Evolutionary conservation across 2,329 filamentous ascomycete species (phyloP), one percentile per base, ranked within the genome.

Genomic region (Ceratocystis cacaofunesta): DNA sequence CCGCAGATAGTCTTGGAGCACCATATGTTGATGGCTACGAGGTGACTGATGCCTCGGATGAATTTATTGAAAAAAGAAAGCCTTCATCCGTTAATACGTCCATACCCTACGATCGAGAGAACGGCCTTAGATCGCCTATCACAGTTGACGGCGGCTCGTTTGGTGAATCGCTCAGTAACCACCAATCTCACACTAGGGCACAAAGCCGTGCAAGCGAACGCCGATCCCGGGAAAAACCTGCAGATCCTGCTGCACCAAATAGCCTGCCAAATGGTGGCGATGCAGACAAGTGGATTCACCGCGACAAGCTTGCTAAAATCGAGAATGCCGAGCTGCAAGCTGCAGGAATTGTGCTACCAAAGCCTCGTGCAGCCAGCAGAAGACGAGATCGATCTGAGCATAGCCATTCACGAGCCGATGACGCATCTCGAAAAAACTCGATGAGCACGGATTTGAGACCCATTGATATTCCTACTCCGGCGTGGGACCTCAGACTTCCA

Each of bases 271-370:
- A 30, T n/a, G n/a, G 25, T n/a, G 12, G 55, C 43, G 85, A 87
- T 68, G 80, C 84, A 68, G 88, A 85, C 41, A 87, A 89, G 74
- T 94, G 89, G 89, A 92, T 94, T 70, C 89, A 94, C 72, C 80
- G 89, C 66, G 89, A 94, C 75, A 92, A 92, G 75, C 76, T 94
- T 68, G 89, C 88, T 65, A 84, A 83, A 72, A 94, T 92, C 70
- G 89, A 94, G 75, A 92, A 79, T 70, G 82, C 86, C 71, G 89
- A 94, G 75, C 80, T 94, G 68, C 87, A 90, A 73, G 88, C 88
- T 67, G 88, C 88, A 5, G 89, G 89, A 36, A 85, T 92, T 70
- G 78, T 82, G 62, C 72, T 87, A 68, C 79, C 85, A 68, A 76
- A 78, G 70, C 71, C 80, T 41, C 76, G 83, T 69, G 76, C 82